Percentiles rank a stretch among this genome's conserved stretches.
Evolutionary conservation across 2,329 filamentous ascomycete species (phyloP).

Genomic region (Diplocarpon rosae): DNA sequence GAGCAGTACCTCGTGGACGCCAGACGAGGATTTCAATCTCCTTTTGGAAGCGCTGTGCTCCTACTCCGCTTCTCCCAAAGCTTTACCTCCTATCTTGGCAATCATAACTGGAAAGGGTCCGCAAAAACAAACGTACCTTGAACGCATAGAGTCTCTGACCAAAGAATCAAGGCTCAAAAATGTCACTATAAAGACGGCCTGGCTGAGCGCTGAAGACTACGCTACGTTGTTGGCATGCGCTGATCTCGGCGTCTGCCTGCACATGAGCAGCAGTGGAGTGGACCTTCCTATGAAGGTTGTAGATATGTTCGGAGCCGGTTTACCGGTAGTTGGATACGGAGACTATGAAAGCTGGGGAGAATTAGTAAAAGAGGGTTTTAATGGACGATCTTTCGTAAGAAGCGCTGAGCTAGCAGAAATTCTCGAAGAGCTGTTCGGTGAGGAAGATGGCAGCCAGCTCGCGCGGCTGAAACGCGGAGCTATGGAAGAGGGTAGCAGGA

Average conservation of each 20-base stretch:
- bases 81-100: slow-evolving; percentile 55
- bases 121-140: slow-evolving; percentile 64
- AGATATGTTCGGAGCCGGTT: slow-evolving; percentile 92
- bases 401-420: slow-evolving; percentile 52
- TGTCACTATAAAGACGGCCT: slow-evolving; percentile 68
- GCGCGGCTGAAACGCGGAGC: slow-evolving; percentile 56
- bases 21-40: slow-evolving; percentile 88
- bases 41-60: slow-evolving; percentile 70
- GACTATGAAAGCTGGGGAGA: slow-evolving; percentile 83
- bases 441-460: slow-evolving; percentile 42
- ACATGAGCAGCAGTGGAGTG: slow-evolving; percentile 88
- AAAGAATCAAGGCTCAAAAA: slow-evolving; percentile 52
- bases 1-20: slow-evolving; percentile 93
- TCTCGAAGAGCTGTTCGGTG: slow-evolving; percentile 52
- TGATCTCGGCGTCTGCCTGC: slow-evolving; percentile 81
- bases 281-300: slow-evolving; percentile 99
- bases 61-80: slow-evolving; percentile 48
- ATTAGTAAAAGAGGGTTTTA: slow-evolving; percentile 76
- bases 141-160: slow-evolving; percentile 50
- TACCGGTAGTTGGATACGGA: slow-evolving; percentile 81
- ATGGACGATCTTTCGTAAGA: slow-evolving; percentile 76
- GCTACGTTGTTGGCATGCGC: slow-evolving; percentile 73
- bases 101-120: slow-evolving; percentile 95
- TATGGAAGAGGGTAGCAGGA: slow-evolving; percentile 56
- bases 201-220: slow-evolving; percentile 77